Base-by-base conservation (phyloP, 495 filamentous ascomycete genomes). In the Xylaria acuta region DNA sequence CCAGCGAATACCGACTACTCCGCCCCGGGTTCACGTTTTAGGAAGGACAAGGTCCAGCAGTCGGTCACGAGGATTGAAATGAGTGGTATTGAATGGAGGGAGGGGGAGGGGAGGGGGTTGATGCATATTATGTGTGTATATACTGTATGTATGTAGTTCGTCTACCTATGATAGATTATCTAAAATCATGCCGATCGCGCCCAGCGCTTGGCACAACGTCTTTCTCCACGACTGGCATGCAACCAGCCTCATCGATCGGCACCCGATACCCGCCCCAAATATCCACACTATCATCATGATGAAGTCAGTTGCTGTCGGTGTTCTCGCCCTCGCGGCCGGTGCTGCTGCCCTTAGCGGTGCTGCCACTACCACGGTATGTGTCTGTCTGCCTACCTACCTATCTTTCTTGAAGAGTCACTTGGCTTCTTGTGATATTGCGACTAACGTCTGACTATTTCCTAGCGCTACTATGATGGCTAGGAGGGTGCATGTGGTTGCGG, bases 401-500 rank as follows among this genome's bases (percentile, higher is more conserved):
- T 41, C 43, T 45, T 45, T 45, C 43, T 45, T 45, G 43, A 45
- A 45, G 14, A 20, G 2, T 45, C 43, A 45, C 3, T 45, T 45
- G 5, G 16, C 43, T 22, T 53, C 49, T 27, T 9, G 8, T 53
- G 9, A 25, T 27, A 53, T 25, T 53, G 47, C 22, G 22, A 53
- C 49, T 53, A 70, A 63, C 9, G 1, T 30, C 7, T 43, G 22
- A 45, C 36, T 63, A 7, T 40, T 63, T 60, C 8, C n/a, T 51
- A 82, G 80, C 78, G 73, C 36, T 82, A 82, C 67, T 82, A 79
- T 69, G 80, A 82, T 67, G 78, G 78, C 27, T 71, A 74, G 36
- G 65, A 79, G 54, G 80, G 80, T 16, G 80, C 80, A 41, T 82
- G 80, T 60, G 80, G 80, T 43, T 82, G 80, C 53, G 80, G 80